phyloP scores from a whole-genome alignment of 192 early-diverging fungal genomes.

The Umbelopsis ramanniana region DNA sequence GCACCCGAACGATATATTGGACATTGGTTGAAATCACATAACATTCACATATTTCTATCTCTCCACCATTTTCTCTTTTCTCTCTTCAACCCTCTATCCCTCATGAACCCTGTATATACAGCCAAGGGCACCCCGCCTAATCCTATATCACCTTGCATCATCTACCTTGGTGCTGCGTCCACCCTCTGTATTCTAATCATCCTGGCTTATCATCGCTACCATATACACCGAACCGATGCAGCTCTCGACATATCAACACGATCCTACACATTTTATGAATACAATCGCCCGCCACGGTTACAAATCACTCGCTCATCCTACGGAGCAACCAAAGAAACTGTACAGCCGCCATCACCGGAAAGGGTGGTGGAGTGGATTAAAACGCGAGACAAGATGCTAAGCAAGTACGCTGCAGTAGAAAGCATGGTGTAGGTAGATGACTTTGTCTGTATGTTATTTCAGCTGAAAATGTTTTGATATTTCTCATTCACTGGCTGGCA shows the following conservation, averaged over 20 bases:
- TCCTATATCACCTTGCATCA: neutral
- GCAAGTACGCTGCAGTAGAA: neutral
- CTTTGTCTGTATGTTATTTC: no score
- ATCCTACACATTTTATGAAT: conserved; percentile 3
- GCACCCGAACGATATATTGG: neutral
- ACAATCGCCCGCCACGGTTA: conserved; percentile 1
- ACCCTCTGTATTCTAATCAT: neutral
- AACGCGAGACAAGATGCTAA: neutral
- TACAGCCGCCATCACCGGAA: neutral
- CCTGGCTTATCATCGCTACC: neutral
- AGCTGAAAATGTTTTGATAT: no score
- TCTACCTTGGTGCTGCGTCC: neutral
- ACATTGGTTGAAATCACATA: neutral
- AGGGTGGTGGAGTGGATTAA: neutral
- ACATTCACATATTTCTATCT: neutral
- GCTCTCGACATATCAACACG: neutral
- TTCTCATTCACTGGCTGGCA: no score
- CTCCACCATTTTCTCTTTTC: neutral
- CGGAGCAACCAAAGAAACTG: neutral
- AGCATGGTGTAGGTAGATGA: neutral
- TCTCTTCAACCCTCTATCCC: neutral
- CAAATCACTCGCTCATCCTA: neutral
- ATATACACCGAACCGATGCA: neutral
- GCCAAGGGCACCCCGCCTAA: neutral
- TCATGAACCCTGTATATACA: neutral